Evolutionary conservation across 2,329 filamentous ascomycete species (phyloP), one percentile per base, ranked within the genome.

Genomic region (Zasmidium cellare): DNA sequence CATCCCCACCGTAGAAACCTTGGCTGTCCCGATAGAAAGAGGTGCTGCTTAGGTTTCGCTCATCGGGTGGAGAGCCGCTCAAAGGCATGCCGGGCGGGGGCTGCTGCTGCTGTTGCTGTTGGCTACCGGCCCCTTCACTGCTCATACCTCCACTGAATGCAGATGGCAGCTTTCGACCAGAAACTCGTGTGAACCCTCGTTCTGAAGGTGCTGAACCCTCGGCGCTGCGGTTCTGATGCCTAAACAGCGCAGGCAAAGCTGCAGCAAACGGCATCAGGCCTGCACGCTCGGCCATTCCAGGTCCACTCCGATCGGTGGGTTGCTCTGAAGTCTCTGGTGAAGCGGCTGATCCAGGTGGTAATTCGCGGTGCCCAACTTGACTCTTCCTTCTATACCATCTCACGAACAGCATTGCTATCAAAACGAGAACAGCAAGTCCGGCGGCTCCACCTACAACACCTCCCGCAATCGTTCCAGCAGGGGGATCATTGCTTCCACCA

Each of bases 361-460:
- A 57, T 28, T 65, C 67, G 46, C 64, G 65, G 46, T 70, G 69
- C 9, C 62, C 59, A 14, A 53, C 28, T 41, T 63, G 57, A 11
- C 53, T 51, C 45, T 61, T 63, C 31, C 71, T 74, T 61, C 79
- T 79, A 68, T 82, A 83, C 66, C 82, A 80, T 57, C 78, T 76
- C 48, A 84, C 73, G 54, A 85, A 71, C 28, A 85, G 70, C 53
- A 87, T 69, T 11, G 84, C 69, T 28, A 82, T 72, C 11, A 80
- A 67, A 9, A 83, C 66, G 7, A 84, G 67, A 7, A 84, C 68
- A 12, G 83, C 80, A 31, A 82, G 67, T 24, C 84, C 85, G 31
- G 84, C 83, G 51, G 86, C 77, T 47, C 84, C 84, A 16, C 85
- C 85, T 23, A 87, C 77, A n/a, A 87, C 82, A 48, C 84, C 84